Evolutionary conservation across 352 stramenopile genomes (phyloP), one percentile per base, ranked within the genome.

Genomic region (Globisporangium acanthophoron): DNA sequence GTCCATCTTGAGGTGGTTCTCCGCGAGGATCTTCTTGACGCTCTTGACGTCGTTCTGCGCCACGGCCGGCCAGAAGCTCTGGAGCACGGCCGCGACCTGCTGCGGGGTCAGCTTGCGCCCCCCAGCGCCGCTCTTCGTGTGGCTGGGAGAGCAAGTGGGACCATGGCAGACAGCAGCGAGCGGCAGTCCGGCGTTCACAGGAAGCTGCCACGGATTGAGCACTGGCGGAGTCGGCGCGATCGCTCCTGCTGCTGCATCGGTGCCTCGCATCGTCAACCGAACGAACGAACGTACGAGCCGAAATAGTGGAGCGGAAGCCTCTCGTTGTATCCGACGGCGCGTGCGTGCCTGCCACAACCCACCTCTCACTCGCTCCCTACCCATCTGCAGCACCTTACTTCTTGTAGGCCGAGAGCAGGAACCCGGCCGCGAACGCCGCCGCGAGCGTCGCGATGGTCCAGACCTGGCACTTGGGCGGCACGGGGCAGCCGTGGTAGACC

Each of bases 401-500:
- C 69, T 85, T 86, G 12, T 80, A 61, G 35, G 66, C 59, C 21
- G 79, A 70, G 50, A 87, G 61, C 12, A 87, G 29, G 43, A 87
- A 71, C n/a, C 82, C 82, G 16, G 70, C 74, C 13, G 67, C 75
- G 61, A 92, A 88, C 3, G 82, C 80, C 7, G 81, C 58, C 21
- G 68, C 65, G 46, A 92, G 67, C 31, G 73, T 75, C 50, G 64
- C 78, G 47, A 92, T 66, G 3, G 82, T 83, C 56, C 76, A 88
- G 33, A 90, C 51, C 61, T 88, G 82, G 65, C 79, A 89, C 63
- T 75, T 80, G n/a, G 76, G 67, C 13, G 82, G 82, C 48, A 90
- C 75, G 5, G 78, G 76, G 67, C 81, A 90, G 20, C 80, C 76
- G 49, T 80, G 76, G 64, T 75, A 82, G 5, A 70, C 59, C 18